These are phyloP conservation scores for Neopestalotiopsis clavispora DNA, from an alignment of 2,329 filamentous ascomycete species.

Conservation along the genomic window DNA sequence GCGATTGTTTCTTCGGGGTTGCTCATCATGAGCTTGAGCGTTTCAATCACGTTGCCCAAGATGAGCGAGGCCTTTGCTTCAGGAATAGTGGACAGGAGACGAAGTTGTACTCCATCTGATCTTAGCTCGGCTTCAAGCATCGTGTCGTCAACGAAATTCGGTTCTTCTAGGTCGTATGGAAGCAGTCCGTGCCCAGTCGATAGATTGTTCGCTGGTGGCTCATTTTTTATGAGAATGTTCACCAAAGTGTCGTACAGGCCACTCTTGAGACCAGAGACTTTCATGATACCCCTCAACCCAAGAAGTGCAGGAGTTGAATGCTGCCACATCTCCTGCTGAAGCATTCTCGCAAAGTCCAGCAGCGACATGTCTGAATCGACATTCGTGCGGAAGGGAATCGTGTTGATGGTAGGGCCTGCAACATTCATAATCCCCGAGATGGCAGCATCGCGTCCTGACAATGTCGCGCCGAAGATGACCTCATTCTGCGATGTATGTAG, in stretches of 20 bases:
- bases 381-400: constrained; percentile 35
- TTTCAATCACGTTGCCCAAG: constrained; percentile 17
- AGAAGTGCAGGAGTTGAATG: constrained; percentile 35
- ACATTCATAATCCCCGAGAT: constrained; percentile 49
- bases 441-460: constrained; percentile 47
- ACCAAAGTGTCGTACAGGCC: constrained; percentile 17
- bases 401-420: constrained; percentile 50
- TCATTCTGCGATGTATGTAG: constrained; percentile 34
- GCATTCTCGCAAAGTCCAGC: constrained; percentile 18
- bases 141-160: constrained; percentile 18
- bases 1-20: neutral
- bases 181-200: neutral
- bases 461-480: constrained; percentile 45
- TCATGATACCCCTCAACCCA: constrained; percentile 32
- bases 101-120: neutral
- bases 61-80: constrained; percentile 8
- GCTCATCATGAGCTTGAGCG: constrained; percentile 12
- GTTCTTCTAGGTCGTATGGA: constrained; percentile 12
- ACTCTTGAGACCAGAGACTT: constrained; percentile 13
- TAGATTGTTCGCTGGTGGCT: neutral
- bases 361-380: constrained; percentile 30
- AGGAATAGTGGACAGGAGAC: constrained; percentile 12
- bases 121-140: constrained; percentile 19
- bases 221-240: constrained; percentile 16
- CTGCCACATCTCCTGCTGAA: constrained; percentile 33